A percentile compares a stretch with the other conserved stretches of the same genome.
Evolutionary conservation across 495 filamentous ascomycete species (phyloP).

Genomic region (Sordaria brevicollis): DNA sequence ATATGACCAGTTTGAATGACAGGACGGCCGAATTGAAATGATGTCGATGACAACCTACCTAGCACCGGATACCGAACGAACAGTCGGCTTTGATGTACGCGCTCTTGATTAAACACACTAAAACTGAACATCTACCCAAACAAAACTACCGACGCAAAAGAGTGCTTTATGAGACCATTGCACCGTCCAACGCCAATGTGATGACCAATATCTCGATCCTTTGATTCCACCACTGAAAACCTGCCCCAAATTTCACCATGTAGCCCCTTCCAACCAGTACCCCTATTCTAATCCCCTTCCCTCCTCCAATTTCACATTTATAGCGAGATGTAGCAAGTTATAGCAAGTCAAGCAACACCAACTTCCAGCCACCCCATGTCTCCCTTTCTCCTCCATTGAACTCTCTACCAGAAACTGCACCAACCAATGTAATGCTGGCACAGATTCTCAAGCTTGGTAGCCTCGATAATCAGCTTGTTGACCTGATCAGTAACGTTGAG

Average conservation of each 20-base stretch:
- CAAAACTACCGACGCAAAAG: neutral
- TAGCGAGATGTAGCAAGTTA: neutral
- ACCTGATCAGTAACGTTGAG: slow-evolving; percentile 82
- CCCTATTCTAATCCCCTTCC: neutral
- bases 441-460: slow-evolving; percentile 92
- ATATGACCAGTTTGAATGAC: too few relatives aligned
- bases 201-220: neutral
- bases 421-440: slow-evolving; percentile 98
- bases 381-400: neutral
- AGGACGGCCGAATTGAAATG: too few relatives aligned
- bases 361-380: neutral
- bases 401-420: slow-evolving; percentile 76
- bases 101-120: neutral
- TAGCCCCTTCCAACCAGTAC: neutral
- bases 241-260: neutral
- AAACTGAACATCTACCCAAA: neutral
- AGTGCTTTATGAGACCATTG: neutral
- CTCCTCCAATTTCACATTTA: neutral
- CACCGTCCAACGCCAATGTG: neutral
- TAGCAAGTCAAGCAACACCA: neutral
- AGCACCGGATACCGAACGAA: too few relatives aligned
- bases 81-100: neutral
- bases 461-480: slow-evolving; percentile 85
- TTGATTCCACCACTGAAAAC: neutral
- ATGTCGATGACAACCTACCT: too few relatives aligned